Evolutionary conservation across 2,329 filamentous ascomycete species (phyloP).

Genomic region (Dactylellina haptotyla): DNA sequence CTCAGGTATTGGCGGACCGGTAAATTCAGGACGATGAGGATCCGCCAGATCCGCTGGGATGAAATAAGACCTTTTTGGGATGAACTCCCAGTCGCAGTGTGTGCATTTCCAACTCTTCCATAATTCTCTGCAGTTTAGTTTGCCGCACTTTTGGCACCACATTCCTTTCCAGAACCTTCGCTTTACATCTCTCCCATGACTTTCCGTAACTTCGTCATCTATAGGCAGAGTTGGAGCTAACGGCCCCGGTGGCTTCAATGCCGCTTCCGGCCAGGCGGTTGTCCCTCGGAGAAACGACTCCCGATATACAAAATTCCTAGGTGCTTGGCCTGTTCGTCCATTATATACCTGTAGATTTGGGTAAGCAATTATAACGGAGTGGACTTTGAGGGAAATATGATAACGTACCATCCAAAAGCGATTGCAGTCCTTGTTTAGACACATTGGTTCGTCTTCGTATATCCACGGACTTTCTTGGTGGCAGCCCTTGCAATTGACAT

Average conservation of each 20-base stretch:
- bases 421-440: constrained; percentile 66
- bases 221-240: constrained; percentile 34
- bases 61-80: constrained; percentile 59
- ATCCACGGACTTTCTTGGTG: constrained; percentile 59
- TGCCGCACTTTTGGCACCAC: constrained; percentile 72
- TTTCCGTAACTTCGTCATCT: constrained; percentile 22
- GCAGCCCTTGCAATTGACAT: constrained; percentile 63
- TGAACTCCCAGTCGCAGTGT: constrained; percentile 66
- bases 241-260: constrained; percentile 11
- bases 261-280: constrained; percentile 55
- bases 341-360: constrained; percentile 16
- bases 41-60: constrained; percentile 61
- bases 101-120: constrained; percentile 74
- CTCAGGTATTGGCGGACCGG: constrained; percentile 56
- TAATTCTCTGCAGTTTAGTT: constrained; percentile 70
- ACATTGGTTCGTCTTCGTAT: constrained; percentile 69
- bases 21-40: constrained; percentile 59
- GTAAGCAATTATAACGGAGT: neutral
- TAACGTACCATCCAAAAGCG: constrained; percentile 67
- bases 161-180: constrained; percentile 70
- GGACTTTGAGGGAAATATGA: constrained; percentile 14
- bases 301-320: constrained; percentile 28
- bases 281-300: constrained; percentile 58
- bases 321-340: constrained; percentile 9
- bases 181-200: constrained; percentile 53